Conservation (phyloP, 208 protist species). For the Trichomonas vaginalis region DNA sequence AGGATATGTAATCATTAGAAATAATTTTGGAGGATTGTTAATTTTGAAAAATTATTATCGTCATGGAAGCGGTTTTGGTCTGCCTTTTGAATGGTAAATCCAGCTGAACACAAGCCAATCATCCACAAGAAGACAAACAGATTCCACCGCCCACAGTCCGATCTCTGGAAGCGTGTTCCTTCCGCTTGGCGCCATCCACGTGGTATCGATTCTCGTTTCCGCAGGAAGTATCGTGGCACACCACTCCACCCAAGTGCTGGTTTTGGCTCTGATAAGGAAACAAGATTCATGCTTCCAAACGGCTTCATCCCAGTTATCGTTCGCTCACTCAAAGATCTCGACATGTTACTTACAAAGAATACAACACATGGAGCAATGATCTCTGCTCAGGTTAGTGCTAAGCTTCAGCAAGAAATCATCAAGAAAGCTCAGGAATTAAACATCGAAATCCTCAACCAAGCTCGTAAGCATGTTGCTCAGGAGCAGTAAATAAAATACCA, state of each 20-base stretch:
- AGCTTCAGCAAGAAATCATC: conserved; percentile 79
- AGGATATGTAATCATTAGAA: too few species aligned
- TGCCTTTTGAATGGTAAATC: neutral
- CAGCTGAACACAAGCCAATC: conserved; percentile 8
- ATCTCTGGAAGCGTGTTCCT: conserved; percentile 19
- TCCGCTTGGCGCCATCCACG: conserved; percentile 76
- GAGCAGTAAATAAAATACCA: too few species aligned
- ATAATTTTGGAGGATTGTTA: too few species aligned
- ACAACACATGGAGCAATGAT: conserved; percentile 89
- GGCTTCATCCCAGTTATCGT: conserved; percentile 86
- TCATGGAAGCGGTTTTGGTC: neutral
- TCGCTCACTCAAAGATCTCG: conserved; percentile 70
- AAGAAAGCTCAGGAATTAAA: conserved; percentile 83
- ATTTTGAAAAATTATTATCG: neutral
- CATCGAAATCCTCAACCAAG: conserved; percentile 73
- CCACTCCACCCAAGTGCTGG: conserved; percentile 82
- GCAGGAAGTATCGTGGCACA: conserved; percentile 82
- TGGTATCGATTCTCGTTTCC: conserved; percentile 90
- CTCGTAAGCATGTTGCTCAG: neutral
- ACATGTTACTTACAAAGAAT: conserved; percentile 96
- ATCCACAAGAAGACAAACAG: conserved; percentile 17
- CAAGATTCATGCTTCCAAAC: conserved; percentile 75
- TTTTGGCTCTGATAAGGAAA: conserved; percentile 83
- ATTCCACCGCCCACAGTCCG: conserved; percentile 27
- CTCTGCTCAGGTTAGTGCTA: conserved; percentile 68